phyloP scores from a whole-genome alignment of 1,284 basidiomycete genomes.

The Rhodofomes roseus region DNA sequence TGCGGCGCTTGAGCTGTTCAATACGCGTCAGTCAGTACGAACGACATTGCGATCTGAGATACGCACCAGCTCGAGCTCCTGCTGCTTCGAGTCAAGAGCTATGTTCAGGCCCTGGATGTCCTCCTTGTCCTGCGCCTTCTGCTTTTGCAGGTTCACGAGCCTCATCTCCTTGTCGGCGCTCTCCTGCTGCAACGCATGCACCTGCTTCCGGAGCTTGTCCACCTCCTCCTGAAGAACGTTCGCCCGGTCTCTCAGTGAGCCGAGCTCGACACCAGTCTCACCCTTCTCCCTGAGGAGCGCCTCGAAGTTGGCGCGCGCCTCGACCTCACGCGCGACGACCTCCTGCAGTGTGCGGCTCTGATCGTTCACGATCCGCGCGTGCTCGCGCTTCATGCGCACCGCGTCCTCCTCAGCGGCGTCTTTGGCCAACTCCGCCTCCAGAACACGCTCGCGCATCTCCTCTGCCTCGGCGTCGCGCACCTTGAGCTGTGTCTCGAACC shows the following conservation, averaged over 20 bases:
- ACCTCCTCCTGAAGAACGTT: conserved; percentile 57
- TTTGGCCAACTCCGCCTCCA: conserved; percentile 38
- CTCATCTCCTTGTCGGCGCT: conserved; percentile 82
- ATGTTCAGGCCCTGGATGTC: conserved; percentile 80
- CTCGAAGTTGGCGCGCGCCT: conserved; percentile 45
- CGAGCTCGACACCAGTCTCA: conserved; percentile 46
- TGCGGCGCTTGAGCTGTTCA: conserved; percentile 67
- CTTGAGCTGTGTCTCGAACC: conserved; percentile 54
- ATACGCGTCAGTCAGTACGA: no score
- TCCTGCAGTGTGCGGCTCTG: conserved; percentile 49
- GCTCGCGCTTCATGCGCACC: conserved; percentile 49
- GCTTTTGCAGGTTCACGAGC: conserved; percentile 69
- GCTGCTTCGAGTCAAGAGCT: conserved; percentile 85
- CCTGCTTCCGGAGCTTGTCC: conserved; percentile 56
- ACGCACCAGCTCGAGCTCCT: conserved; percentile 81
- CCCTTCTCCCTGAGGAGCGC: conserved; percentile 47
- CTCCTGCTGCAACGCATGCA: conserved; percentile 72
- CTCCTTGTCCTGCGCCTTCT: conserved; percentile 67
- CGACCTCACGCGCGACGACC: conserved; percentile 41
- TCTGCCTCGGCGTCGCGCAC: conserved; percentile 48
- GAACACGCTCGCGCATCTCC: conserved; percentile 35
- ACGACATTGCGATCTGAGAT: conserved; percentile 4
- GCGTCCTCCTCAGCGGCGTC: conserved; percentile 56
- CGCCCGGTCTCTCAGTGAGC: conserved; percentile 45
- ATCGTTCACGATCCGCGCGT: conserved; percentile 45